Evolutionary conservation across 2,329 filamentous ascomycete species (phyloP).

Genomic region (Alternaria arbusti): DNA sequence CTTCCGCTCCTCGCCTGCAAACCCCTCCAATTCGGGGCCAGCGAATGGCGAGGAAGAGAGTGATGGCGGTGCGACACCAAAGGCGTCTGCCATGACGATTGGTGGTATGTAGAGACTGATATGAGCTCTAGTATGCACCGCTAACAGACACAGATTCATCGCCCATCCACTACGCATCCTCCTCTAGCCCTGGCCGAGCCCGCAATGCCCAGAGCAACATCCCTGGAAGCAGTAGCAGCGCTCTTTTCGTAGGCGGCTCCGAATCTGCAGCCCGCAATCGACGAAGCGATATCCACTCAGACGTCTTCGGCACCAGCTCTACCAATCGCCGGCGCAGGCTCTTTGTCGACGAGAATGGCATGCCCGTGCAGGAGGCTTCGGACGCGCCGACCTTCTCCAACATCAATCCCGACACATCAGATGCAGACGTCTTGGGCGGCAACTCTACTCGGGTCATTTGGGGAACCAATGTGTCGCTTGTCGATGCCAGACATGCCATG

Average conservation of each 20-base stretch:
- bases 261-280: constrained; percentile 67
- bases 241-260: constrained; percentile 76
- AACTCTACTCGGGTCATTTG: constrained; percentile 85
- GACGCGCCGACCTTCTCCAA: constrained; percentile 70
- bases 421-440: constrained; percentile 86
- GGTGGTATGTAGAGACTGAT: constrained; percentile 61
- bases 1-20: constrained; percentile 68
- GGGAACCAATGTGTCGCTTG: constrained; percentile 95
- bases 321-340: constrained; percentile 61
- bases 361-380: constrained; percentile 61
- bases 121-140: constrained; percentile 12
- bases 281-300: constrained; percentile 87
- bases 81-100: constrained; percentile 66
- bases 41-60: constrained; percentile 53
- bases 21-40: constrained; percentile 50
- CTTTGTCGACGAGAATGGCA: constrained; percentile 69
- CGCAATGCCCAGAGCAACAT: constrained; percentile 69
- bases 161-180: constrained; percentile 87
- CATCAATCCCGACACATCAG: constrained; percentile 82
- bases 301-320: constrained; percentile 59
- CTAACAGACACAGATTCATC: constrained; percentile 73
- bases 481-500: constrained; percentile 85
- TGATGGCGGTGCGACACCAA: constrained; percentile 73
- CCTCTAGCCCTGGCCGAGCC: constrained; percentile 79
- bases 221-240: constrained; percentile 82